phyloP scores from a whole-genome alignment of 345 rosid species.

The Rhodamnia rubescens region DNA sequence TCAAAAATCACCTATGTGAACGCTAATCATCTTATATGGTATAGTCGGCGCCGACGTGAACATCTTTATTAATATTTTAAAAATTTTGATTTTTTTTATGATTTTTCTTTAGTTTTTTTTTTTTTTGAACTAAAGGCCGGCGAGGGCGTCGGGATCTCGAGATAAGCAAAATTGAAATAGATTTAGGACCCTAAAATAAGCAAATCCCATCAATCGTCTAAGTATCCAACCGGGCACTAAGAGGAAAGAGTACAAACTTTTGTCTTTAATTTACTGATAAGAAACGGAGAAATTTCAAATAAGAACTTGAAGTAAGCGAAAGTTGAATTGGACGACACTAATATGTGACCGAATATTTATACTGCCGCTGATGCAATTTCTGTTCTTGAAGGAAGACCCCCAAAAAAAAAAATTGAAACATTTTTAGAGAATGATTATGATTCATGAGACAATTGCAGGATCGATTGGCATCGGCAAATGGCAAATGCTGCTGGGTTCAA shows the following conservation, averaged over 20 bases:
- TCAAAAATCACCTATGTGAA: no score
- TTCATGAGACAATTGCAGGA: background rate
- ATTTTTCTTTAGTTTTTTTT: no score
- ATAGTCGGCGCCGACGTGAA: no score
- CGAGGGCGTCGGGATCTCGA: no score
- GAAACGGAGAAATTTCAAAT: no score
- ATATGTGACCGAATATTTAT: background rate
- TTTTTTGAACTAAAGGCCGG: no score
- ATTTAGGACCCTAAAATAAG: background rate
- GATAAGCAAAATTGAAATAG: no score
- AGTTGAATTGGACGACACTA: background rate
- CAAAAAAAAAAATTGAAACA: background rate
- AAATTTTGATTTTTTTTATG: no score
- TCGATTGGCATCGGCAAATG: background rate
- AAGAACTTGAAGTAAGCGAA: no score
- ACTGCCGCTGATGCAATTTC: background rate
- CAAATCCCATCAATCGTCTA: background rate
- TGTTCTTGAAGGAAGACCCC: background rate
- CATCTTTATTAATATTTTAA: no score
- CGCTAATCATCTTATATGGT: no score
- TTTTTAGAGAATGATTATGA: background rate
- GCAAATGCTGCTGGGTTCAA: background rate
- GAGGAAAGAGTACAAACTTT: background rate
- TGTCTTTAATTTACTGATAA: background rate
- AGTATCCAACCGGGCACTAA: background rate